Base-by-base conservation (phyloP, 1,139 yeast species). In the Hanseniaspora gamundiae region DNA sequence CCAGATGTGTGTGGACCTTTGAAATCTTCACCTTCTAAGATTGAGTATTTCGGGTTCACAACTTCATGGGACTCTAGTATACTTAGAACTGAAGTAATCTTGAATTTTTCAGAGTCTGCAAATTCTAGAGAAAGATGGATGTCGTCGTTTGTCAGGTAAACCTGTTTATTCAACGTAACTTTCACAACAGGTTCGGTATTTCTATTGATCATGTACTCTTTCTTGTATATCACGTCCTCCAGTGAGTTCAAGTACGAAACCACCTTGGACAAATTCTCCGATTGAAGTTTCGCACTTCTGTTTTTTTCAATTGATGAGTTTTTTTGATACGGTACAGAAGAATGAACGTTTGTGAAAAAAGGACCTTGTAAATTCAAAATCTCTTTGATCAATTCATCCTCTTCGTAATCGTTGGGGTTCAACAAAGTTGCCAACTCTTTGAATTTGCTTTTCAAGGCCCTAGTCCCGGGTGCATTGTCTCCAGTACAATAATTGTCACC, bases 141-240 rank as follows among this genome's bases (percentile, higher is more conserved):
- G 4, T 36, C 39, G 3, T 36, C 39, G 10, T 14, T 36, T 7
- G 39, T 36, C n/a, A 11, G 20, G 11, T 22, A 36, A 36, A 21
- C 28, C 19, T 17, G n/a, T 22, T 36, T 36, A 19, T 36, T 36
- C 28, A 36, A 36, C n/a, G 9, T 21, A 21, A 36, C 19, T 24
- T 36, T 36, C 13, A 36, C 29, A 22, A 36, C n/a, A 22, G 19
- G 14, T 11, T 22, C 39, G 13, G 29, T 7, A n/a, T 36, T 21
- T 22, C 39, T 21, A n/a, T 36, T 36, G 19, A 36, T 36, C 19
- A 36, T 22, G 28, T 22, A 36, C n/a, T 36, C 39, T 22, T 36
- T 13, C 20, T 36, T 36, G 22, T 22, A 36, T 17, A 24, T 36
- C 19, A 14, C 17, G 13, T 24, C 19, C 22, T 21, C 36, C 11